Percentiles rank a stretch among this genome's conserved stretches.
phyloP scores from a whole-genome alignment of 169 alveolate species.

The Plasmodium malariae region DNA sequence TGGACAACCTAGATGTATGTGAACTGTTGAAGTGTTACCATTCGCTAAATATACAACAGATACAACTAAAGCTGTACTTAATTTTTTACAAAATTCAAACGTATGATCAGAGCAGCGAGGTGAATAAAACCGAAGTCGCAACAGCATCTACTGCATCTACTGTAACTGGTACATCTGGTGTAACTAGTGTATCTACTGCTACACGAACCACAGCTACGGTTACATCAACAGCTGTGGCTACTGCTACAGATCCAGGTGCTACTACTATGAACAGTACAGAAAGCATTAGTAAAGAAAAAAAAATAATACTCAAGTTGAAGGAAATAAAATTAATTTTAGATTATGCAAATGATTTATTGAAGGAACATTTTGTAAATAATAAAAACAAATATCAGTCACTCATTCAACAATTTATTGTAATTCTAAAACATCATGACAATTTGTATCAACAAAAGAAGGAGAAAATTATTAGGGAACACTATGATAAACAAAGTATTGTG shows the following conservation, averaged over 20 bases:
- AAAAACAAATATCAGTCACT: conserved; percentile 17
- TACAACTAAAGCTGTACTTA: conserved; percentile 34
- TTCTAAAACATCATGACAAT: conserved; percentile 58
- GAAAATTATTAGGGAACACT: conserved; percentile 20
- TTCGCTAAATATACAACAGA: conserved; percentile 49
- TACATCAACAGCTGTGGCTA: too few relatives aligned
- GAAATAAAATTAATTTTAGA: conserved; percentile 16
- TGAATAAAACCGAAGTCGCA: too few relatives aligned
- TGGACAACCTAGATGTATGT: conserved; percentile 18
- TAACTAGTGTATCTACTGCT: too few relatives aligned
- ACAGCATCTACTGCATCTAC: too few relatives aligned
- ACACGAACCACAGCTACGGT: too few relatives aligned
- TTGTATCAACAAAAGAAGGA: conserved; percentile 57
- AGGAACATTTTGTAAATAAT: conserved; percentile 4
- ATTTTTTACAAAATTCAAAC: conserved; percentile 14
- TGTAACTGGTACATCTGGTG: too few relatives aligned
- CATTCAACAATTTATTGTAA: conserved; percentile 47
- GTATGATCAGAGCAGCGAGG: conserved; percentile 6
- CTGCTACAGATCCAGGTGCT: too few relatives aligned
- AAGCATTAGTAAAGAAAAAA: conserved; percentile 17
- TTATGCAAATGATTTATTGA: conserved; percentile 36
- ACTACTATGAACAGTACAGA: not conserved
- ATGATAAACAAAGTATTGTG: conserved; percentile 24
- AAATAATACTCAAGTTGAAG: conserved; percentile 17
- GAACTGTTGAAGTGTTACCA: conserved; percentile 49